Evolutionary conservation across 768 basidiomycete genomes (phyloP).

Genomic region (Omphalotus guepiniiformis): DNA sequence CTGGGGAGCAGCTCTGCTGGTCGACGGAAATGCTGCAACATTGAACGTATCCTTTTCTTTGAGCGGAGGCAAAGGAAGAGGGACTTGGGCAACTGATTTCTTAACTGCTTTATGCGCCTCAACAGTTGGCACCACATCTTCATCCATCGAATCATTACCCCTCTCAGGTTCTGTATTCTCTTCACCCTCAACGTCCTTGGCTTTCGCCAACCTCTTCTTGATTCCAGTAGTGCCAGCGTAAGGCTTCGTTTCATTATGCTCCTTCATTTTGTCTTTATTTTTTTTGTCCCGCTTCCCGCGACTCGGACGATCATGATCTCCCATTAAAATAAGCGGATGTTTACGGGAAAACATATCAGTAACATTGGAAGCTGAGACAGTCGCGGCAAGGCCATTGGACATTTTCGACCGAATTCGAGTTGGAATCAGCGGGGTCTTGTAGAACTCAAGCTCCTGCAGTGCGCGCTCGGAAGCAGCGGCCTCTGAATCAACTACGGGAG

Average conservation of each 20-base stretch:
- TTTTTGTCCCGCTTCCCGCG: constrained; percentile 38
- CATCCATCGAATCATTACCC: neutral
- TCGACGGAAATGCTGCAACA: constrained; percentile 29
- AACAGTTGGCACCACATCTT: neutral
- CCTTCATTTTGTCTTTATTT: constrained; percentile 30
- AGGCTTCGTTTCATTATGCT: constrained; percentile 60
- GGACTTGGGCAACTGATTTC: neutral
- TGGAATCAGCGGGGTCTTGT: constrained; percentile 75
- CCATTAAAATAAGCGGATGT: constrained; percentile 51
- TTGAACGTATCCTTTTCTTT: constrained; percentile 14
- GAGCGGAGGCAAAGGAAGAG: constrained; percentile 16
- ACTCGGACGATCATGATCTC: constrained; percentile 48
- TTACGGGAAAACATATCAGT: constrained; percentile 58
- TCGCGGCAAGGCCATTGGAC: constrained; percentile 19
- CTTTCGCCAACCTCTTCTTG: constrained; percentile 67
- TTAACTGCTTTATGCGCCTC: neutral
- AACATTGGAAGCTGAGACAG: constrained; percentile 29
- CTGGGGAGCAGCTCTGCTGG: constrained; percentile 24
- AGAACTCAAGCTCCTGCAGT: constrained; percentile 69
- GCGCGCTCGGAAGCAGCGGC: constrained; percentile 59
- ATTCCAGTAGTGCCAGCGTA: constrained; percentile 77
- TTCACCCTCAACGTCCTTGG: constrained; percentile 18
- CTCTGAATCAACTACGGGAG: constrained; percentile 22
- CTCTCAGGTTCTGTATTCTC: constrained; percentile 8
- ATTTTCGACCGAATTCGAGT: constrained; percentile 39